Evolutionary conservation across 108 stramenopile species (phyloP).

Genomic region (Nannochloropsis salina): DNA sequence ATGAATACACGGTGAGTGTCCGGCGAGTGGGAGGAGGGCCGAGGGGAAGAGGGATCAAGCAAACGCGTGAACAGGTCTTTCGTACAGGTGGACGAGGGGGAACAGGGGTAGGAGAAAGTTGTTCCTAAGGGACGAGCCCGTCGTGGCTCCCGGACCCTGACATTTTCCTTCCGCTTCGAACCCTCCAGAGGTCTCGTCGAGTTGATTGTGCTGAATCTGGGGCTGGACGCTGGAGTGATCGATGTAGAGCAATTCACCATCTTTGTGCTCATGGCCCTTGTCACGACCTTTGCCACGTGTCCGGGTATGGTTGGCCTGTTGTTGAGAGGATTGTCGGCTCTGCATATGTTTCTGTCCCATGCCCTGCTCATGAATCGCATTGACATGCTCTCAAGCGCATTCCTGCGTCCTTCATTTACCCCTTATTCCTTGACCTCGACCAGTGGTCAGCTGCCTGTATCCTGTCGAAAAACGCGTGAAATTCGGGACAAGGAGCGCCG

Average conservation of each 20-base stretch:
- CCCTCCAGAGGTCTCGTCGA: constrained; percentile 21
- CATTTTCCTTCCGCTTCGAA: background rate
- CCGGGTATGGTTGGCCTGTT: background rate
- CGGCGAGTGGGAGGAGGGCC: background rate
- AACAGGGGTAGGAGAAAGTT: too few species aligned
- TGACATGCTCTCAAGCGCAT: too few species aligned
- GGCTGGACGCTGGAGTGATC: constrained; percentile 8
- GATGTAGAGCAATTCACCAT: constrained; percentile 4
- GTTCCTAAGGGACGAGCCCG: too few species aligned
- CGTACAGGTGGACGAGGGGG: too few species aligned
- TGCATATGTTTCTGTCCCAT: too few species aligned
- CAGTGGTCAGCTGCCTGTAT: background rate
- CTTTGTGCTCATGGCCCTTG: constrained; percentile 23
- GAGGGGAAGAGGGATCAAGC: background rate
- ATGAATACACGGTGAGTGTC: constrained; percentile 8
- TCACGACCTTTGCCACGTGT: background rate
- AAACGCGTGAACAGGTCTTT: background rate
- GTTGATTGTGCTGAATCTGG: constrained; percentile 1
- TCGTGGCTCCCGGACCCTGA: too few species aligned
- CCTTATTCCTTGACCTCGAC: background rate
- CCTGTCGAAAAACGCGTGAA: background rate
- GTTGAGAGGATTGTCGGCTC: too few species aligned
- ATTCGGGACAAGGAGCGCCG: background rate
- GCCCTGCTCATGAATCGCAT: too few species aligned
- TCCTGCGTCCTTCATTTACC: too few species aligned